A percentile compares a stretch with the other conserved stretches of the same genome.
These are phyloP conservation scores for Sphagnurus paluster DNA, from an alignment of 1,284 basidiomycete genomes.

Conservation along the genomic window DNA sequence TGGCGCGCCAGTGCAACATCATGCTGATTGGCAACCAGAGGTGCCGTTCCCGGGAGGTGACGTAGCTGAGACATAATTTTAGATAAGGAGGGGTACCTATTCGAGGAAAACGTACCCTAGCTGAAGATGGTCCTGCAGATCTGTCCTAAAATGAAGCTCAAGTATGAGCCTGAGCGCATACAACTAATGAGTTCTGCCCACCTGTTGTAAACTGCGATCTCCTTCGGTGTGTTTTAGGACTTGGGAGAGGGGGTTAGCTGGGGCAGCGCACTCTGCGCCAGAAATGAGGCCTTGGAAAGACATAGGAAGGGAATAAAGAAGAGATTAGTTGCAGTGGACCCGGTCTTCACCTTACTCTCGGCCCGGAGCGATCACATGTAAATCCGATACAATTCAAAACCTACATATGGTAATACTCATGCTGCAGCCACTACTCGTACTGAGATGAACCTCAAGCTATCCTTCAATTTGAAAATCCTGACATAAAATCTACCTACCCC, in stretches of 20 bases:
- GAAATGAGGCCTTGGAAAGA: conserved; percentile 82
- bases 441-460: too few species aligned
- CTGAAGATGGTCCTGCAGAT: conserved; percentile 69
- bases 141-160: conserved; percentile 54
- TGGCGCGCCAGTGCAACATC: conserved; percentile 76
- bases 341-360: conserved; percentile 1
- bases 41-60: conserved; percentile 61
- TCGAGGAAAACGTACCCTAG: conserved; percentile 46
- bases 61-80: conserved; percentile 51
- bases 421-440: background rate
- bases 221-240: conserved; percentile 91
- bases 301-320: conserved; percentile 39
- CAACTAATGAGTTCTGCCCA: conserved; percentile 23
- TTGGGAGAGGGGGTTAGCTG: conserved; percentile 86
- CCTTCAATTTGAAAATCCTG: background rate
- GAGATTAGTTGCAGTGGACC: background rate
- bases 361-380: conserved; percentile 10
- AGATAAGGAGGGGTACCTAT: background rate
- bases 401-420: too few species aligned
- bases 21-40: conserved; percentile 51
- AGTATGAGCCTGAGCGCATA: conserved; percentile 8
- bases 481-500: conserved; percentile 9
- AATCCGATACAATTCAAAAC: too few species aligned
- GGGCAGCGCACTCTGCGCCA: conserved; percentile 87
- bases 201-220: conserved; percentile 87